Conservation (phyloP, 148 eudicot species). For the Oxyria digyna region DNA sequence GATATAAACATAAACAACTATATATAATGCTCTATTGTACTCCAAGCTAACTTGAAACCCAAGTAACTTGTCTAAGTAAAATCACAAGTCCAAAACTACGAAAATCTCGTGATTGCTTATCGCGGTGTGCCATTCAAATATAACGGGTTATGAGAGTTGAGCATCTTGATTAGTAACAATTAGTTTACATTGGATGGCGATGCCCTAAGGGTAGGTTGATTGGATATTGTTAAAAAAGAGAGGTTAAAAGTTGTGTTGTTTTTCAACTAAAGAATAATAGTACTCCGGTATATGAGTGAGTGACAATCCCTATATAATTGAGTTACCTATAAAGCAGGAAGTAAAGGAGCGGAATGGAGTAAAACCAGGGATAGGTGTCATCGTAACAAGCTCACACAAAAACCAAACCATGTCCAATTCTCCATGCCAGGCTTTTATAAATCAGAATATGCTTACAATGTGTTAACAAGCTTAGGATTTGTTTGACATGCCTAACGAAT, state of each 20-base stretch:
- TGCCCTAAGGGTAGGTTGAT: background rate
- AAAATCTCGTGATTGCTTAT: no score
- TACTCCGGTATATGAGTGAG: background rate
- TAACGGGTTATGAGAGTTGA: no score
- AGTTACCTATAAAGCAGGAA: background rate
- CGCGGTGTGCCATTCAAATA: no score
- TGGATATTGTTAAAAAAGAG: background rate
- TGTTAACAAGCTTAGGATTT: background rate
- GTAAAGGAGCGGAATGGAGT: background rate
- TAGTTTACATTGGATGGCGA: background rate
- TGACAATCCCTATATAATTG: conserved; percentile 4
- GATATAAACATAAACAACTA: no score
- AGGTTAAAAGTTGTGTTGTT: background rate
- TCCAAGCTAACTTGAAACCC: no score
- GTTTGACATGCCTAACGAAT: background rate
- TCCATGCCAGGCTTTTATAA: background rate
- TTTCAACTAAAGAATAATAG: background rate
- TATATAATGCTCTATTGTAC: no score
- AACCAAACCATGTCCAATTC: background rate
- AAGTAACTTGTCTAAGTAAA: no score
- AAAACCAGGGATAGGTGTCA: conserved; percentile 7
- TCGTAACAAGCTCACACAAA: background rate
- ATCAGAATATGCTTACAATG: background rate
- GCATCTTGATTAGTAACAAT: background rate
- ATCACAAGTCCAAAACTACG: no score